Base-by-base conservation (phyloP, 805 yeast species). In the Metschnikowia dekortorum region DNA sequence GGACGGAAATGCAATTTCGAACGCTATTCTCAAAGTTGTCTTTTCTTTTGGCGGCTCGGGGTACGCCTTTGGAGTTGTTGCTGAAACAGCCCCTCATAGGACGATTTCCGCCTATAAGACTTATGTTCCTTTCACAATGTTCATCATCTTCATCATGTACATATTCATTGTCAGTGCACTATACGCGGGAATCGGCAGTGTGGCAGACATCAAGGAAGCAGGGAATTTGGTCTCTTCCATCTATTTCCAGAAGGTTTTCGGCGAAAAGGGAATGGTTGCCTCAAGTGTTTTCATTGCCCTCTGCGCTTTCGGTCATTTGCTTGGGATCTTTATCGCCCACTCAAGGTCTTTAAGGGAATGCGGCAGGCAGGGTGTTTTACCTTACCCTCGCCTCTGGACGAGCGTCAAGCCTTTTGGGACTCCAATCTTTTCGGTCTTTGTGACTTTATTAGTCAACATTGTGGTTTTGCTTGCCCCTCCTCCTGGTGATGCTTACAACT, bases 1-100 rank as follows among this genome's bases (percentile, higher is more conserved):
- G 0, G 68, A 68, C 51, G 76, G 77, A 10, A 71, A 75, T 57
- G 62, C 69, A 10, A 74, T 75, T 52, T 68, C 75, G 8, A 70
- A 58, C 51, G 73, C 79, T 1, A 73, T 75, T 60, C 70, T 76
- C 53, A 71, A 58, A 66, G 76, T 72, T 39, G 63, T 75, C 3
- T 75, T 75, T 45, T 65, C 79, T 1, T 75, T 70, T 50, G 68
- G 75, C 47, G 79, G 79, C 36, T 57, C 69, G 16, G 56, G 57
- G 8, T 75, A 75, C 57, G 72, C 73, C 0, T 68, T 75, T 55
- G 67, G 65, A 10, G 67, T 74, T 32, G 68, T 60, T 7, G 70
- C 69, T 8, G 70, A 66, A 48, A 54, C 67, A 8, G 51, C 56
- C 46, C 66, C 65, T 13, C 57, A 55, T 51, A 53, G 62, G 55